phyloP scores from a whole-genome alignment of 2,329 filamentous ascomycete species.

The Aspergillus ochraceoroseus region DNA sequence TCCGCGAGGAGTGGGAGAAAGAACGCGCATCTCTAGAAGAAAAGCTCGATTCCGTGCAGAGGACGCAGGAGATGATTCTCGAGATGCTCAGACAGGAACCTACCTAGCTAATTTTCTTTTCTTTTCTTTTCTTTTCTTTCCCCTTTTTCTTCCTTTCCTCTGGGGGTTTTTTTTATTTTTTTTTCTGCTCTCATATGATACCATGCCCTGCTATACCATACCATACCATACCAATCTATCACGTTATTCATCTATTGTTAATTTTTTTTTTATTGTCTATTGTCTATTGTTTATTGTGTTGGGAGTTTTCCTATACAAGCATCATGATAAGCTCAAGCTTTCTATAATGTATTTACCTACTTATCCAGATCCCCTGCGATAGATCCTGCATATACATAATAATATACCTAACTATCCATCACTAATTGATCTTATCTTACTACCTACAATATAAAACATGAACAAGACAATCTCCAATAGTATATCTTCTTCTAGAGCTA shows the following conservation, averaged over 20 bases:
- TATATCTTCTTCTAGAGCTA: slow-evolving; percentile 25
- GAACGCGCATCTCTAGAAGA: slow-evolving; percentile 33
- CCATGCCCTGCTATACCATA: no score
- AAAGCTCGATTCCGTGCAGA: slow-evolving; percentile 37
- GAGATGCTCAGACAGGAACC: slow-evolving; percentile 39
- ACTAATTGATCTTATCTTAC: no score
- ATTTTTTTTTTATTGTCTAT: no score
- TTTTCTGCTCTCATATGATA: slow-evolving; percentile 2
- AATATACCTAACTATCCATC: no score
- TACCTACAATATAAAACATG: background rate
- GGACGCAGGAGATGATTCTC: slow-evolving; percentile 41
- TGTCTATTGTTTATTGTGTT: no score
- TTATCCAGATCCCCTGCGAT: no score
- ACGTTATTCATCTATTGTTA: slow-evolving; percentile 1
- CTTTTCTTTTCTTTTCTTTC: slow-evolving; percentile 11
- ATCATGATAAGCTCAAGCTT: no score
- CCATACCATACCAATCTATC: no score
- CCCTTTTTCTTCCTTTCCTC: slow-evolving; percentile 5
- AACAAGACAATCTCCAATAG: slow-evolving; percentile 17
- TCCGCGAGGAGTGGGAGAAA: slow-evolving; percentile 33
- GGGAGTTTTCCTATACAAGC: no score
- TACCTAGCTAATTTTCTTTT: slow-evolving; percentile 17
- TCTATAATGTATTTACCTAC: no score
- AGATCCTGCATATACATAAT: no score
- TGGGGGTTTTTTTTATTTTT: background rate